These are phyloP conservation scores for Alternaria metachromatica DNA, from an alignment of 2,329 filamentous ascomycete genomes.

Conservation along the genomic window DNA sequence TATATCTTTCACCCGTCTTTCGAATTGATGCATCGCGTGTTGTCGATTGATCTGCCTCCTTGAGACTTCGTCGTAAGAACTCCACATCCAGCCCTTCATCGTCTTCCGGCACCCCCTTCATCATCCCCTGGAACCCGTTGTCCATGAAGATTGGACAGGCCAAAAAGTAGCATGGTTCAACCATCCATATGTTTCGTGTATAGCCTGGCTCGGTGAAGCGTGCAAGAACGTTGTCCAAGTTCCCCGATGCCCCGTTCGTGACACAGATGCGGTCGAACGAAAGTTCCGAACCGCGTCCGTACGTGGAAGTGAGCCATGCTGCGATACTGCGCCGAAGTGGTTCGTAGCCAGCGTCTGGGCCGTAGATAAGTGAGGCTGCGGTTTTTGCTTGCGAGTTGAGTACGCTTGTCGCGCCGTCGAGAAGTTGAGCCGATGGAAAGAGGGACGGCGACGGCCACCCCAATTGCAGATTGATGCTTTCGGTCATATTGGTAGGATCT, in stretches of 20 bases:
- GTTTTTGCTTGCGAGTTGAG: slow-evolving; percentile 65
- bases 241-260: slow-evolving; percentile 73
- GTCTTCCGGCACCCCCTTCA: slow-evolving; percentile 76
- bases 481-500: slow-evolving; percentile 1
- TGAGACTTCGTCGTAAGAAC: slow-evolving; percentile 58
- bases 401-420: slow-evolving; percentile 62
- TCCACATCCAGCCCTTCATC: slow-evolving; percentile 73
- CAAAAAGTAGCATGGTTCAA: slow-evolving; percentile 79
- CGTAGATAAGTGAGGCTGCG: slow-evolving; percentile 72
- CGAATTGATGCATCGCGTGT: slow-evolving; percentile 47
- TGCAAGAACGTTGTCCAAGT: background rate
- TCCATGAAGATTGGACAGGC: slow-evolving; percentile 80
- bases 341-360: slow-evolving; percentile 74
- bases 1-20: slow-evolving; percentile 63
- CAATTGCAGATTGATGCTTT: slow-evolving; percentile 67
- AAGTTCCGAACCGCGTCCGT: slow-evolving; percentile 53
- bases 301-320: slow-evolving; percentile 69
- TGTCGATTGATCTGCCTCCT: slow-evolving; percentile 51
- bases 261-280: slow-evolving; percentile 70
- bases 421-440: slow-evolving; percentile 67
- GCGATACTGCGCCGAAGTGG: slow-evolving; percentile 73
- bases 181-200: slow-evolving; percentile 77
- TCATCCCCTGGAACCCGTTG: slow-evolving; percentile 69
- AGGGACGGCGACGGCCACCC: slow-evolving; percentile 70
- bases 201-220: background rate